Evolutionary conservation across 208 protist species (phyloP).

Genomic region (Leptomonas pyrrhocoris): DNA sequence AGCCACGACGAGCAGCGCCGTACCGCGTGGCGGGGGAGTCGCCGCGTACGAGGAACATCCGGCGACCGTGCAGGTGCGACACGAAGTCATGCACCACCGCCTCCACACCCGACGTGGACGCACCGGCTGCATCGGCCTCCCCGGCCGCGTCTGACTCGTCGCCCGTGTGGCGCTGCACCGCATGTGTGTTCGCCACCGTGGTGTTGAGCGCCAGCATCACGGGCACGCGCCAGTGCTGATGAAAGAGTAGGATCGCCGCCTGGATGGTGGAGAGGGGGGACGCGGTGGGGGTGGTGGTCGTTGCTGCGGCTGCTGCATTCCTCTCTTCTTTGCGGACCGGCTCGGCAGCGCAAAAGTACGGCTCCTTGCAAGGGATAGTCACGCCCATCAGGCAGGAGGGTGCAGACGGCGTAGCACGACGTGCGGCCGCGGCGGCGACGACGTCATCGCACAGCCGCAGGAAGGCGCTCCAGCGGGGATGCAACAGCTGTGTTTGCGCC

Average conservation of each 20-base stretch:
- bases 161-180: background rate
- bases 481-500: background rate
- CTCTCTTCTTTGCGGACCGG: background rate
- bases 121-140: background rate
- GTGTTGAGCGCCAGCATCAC: constrained; percentile 37
- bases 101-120: background rate
- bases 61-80: constrained; percentile 10
- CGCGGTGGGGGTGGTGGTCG: constrained; percentile 11
- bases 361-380: constrained; percentile 35
- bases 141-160: background rate
- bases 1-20: background rate
- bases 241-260: constrained; percentile 10
- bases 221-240: constrained; percentile 18
- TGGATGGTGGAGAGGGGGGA: constrained; percentile 28
- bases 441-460: constrained; percentile 18
- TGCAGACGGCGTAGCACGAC: background rate
- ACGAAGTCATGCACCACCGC: constrained; percentile 19
- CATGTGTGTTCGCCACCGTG: constrained; percentile 21
- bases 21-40: constrained; percentile 5
- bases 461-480: constrained; percentile 15
- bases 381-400: constrained; percentile 6
- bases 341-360: constrained; percentile 21
- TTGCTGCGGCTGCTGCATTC: background rate
- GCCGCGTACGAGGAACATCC: constrained; percentile 40
- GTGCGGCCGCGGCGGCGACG: background rate